Base-by-base conservation (phyloP, 2,329 filamentous ascomycete species). In the Penicillium vulpinum region DNA sequence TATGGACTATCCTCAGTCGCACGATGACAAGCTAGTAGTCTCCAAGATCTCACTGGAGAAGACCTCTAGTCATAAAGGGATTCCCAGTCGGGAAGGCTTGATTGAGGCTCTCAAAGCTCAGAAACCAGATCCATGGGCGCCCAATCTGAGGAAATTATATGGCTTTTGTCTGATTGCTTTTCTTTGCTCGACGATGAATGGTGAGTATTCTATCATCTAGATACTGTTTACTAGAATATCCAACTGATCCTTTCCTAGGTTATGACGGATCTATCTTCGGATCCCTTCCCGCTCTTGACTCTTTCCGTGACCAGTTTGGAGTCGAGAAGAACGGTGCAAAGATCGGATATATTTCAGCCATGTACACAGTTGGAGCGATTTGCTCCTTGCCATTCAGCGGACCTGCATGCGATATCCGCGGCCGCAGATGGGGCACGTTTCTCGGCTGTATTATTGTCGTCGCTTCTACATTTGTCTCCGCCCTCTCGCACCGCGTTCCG, bases 221-320 rank as follows among this genome's bases (percentile, higher is more conserved):
- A n/a, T n/a, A n/a, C n/a, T n/a, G n/a, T n/a, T n/a, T n/a, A n/a
- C n/a, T n/a, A n/a, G n/a, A n/a, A n/a, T n/a, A n/a, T n/a, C n/a
- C n/a, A n/a, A n/a, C n/a, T n/a, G n/a, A n/a, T n/a, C n/a, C n/a
- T n/a, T n/a, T n/a, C n/a, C n/a, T 29, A 58, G 56, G 51, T 7
- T 58, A 58, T 38, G 56, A 58, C 24, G 56, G 56, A 8, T 50
- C 51, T 35, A 54, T 58, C 13, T 51, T 58, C 18, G 56, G 56
- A 21, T 54, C 51, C 10, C 46, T 58, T 29, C 46, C 51, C 7
- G 56, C 51, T 7, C 26, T 58, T 5, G 40, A 54, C 5, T 41
- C 56, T 15, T 58, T 54, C 40, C 18, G 51, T 9, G 29, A 43
- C 7, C 51, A 58, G 13, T 58, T 58, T 21, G 51, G 46, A n/a